phyloP scores from a whole-genome alignment of 2,329 filamentous ascomycete genomes.

The Sclerotiophoma versabilis region DNA sequence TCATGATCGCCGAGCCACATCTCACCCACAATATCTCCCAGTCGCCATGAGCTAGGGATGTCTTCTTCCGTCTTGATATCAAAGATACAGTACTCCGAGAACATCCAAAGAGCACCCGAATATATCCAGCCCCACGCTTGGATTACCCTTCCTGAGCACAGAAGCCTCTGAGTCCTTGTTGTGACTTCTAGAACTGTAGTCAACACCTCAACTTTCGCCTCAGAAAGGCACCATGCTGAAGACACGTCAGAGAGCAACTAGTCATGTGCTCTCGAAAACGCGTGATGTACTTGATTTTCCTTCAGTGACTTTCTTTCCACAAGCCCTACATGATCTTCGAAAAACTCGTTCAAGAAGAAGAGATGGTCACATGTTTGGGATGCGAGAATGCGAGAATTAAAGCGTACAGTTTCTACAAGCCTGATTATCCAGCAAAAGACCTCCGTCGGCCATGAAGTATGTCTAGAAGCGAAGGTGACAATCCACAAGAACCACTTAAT shows the following conservation, averaged over 20 bases:
- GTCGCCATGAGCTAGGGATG: not conserved
- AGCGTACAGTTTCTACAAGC: constrained; percentile 15
- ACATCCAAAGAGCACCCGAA: not conserved
- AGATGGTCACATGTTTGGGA: too few relatives aligned
- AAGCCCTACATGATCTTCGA: too few relatives aligned
- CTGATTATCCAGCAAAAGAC: constrained; percentile 12
- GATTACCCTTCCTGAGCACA: not conserved
- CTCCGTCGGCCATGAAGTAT: constrained; percentile 2
- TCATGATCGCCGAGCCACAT: not conserved
- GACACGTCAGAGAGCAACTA: not conserved
- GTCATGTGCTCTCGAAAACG: not conserved
- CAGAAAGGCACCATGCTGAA: too few relatives aligned
- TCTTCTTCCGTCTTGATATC: not conserved
- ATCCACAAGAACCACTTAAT: not conserved
- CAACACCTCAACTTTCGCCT: too few relatives aligned
- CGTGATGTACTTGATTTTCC: too few relatives aligned
- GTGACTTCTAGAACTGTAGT: not conserved
- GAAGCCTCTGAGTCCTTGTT: not conserved
- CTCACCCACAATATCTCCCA: not conserved
- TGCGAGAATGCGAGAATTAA: too few relatives aligned
- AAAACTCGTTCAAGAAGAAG: too few relatives aligned
- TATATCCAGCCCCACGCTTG: not conserved
- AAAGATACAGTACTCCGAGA: not conserved
- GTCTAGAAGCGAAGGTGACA: constrained; percentile 8
- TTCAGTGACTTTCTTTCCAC: too few relatives aligned